These are phyloP conservation scores for Sporobolomyces phaffii DNA, from an alignment of 768 basidiomycete genomes.

Conservation along the genomic window DNA sequence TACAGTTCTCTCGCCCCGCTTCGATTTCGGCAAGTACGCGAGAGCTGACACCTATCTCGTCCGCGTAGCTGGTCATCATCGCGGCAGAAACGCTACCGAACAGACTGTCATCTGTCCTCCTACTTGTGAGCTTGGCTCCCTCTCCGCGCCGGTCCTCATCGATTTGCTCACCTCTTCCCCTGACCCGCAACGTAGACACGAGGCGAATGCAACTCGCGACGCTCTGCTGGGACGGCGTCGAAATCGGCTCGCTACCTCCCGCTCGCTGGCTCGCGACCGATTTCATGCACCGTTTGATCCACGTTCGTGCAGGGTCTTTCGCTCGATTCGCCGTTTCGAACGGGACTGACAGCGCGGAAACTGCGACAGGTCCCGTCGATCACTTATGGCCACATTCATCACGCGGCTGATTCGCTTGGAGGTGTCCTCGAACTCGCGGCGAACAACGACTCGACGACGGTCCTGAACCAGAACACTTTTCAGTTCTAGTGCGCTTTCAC, in stretches of 20 bases:
- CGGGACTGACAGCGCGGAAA: background rate
- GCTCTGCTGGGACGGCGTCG: slow-evolving; percentile 31
- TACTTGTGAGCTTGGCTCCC: slow-evolving; percentile 8
- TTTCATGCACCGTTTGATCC: slow-evolving; percentile 13
- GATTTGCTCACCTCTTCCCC: background rate
- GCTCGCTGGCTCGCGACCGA: slow-evolving; percentile 24
- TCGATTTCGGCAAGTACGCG: background rate
- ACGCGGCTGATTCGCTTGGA: slow-evolving; percentile 7
- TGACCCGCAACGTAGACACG: slow-evolving; percentile 7
- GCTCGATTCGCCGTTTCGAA: background rate
- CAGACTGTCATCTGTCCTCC: slow-evolving; percentile 33
- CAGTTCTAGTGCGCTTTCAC: slow-evolving; percentile 8
- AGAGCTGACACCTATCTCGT: background rate
- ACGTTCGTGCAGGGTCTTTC: background rate
- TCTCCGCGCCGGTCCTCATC: too few species aligned
- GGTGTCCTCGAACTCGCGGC: slow-evolving; percentile 27
- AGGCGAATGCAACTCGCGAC: slow-evolving; percentile 11
- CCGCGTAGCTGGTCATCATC: slow-evolving; percentile 17
- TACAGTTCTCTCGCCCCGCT: background rate
- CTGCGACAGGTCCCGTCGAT: slow-evolving; percentile 23
- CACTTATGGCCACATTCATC: slow-evolving; percentile 7
- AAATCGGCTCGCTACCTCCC: slow-evolving; percentile 11
- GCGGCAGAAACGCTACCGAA: slow-evolving; percentile 16
- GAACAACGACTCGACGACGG: background rate
- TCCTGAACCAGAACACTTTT: slow-evolving; percentile 12